Evolutionary conservation across 331 rosid genomes (phyloP), one percentile per base, ranked within the genome.

Genomic region (Spiraea crenata): DNA sequence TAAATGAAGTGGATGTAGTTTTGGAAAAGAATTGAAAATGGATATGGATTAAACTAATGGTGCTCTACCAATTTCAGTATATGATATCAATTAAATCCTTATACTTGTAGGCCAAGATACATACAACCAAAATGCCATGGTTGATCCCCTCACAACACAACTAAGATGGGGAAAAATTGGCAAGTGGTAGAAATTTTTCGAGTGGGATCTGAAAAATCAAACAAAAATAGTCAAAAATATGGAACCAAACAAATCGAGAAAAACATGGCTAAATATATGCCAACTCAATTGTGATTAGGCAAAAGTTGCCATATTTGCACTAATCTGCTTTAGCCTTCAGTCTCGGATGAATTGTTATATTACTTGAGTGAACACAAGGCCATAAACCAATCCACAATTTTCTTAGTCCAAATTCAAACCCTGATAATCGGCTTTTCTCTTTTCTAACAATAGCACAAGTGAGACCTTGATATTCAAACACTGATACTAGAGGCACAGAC

Each of bases 391-490:
- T 55, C 44, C 3, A 50, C 6, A 50, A 7, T 12, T 35, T 35
- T 45, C 45, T 45, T 59, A 16, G 65, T 70, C 74, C 56, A 57
- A 35, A 45, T 70, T 70, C 46, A 70, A 70, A 58, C 65, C 74
- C 74, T n/a, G 57, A 0, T 57, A 46, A 15, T 70, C 66, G 74
- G 56, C 8, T 31, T 49, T 44, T 17, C 37, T n/a, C 35, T 44
- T 20, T 57, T 57, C 57, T 57, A 70, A 57, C 13, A 41, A 45
- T 70, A 57, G 38, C 38, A 70, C 31, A 57, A 57, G 5, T 9
- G 59, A 67, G 8, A 1, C 59, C 47, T 47, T 65, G 34, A 70
- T 70, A 15, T 70, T 57, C 65, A 9, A 57, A 44, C 34, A 57
- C 65, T 14, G 6, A 25, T 34, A 49, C 58, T 15, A 5, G 54